These are phyloP conservation scores for Plantago rigida DNA, from an alignment of 305 asterid genomes.

Conservation along the genomic window DNA sequence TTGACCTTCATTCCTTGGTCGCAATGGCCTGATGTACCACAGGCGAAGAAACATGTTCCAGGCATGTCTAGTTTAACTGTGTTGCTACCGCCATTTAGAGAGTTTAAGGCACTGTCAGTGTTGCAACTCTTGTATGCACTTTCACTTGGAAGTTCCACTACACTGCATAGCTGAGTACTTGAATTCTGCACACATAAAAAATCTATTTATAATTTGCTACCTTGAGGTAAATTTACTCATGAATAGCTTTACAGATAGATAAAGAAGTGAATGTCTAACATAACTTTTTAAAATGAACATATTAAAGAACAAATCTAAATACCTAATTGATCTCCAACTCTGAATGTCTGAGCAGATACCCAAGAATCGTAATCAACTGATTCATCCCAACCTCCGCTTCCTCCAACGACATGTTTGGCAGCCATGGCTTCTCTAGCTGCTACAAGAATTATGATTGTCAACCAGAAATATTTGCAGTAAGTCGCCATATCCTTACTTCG, in stretches of 20 bases:
- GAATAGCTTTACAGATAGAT: no score
- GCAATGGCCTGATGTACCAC: slow-evolving; percentile 80
- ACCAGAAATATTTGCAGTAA: slow-evolving; percentile 20
- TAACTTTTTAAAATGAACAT: not conserved
- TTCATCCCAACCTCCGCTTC: slow-evolving; percentile 74
- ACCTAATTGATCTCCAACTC: slow-evolving; percentile 71
- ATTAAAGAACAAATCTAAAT: not conserved
- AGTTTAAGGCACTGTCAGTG: slow-evolving; percentile 38
- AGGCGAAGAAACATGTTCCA: slow-evolving; percentile 67
- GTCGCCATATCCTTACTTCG: slow-evolving; percentile 23
- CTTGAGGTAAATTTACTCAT: no score
- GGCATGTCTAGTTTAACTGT: slow-evolving; percentile 54
- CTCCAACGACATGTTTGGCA: slow-evolving; percentile 50
- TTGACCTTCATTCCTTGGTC: slow-evolving; percentile 75
- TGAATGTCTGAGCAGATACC: slow-evolving; percentile 59
- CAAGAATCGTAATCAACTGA: slow-evolving; percentile 65
- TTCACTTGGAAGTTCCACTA: slow-evolving; percentile 54
- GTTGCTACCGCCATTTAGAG: slow-evolving; percentile 45
- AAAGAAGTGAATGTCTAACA: not conserved
- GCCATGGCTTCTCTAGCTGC: slow-evolving; percentile 32
- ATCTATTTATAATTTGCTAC: not conserved
- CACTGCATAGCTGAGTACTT: slow-evolving; percentile 64
- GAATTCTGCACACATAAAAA: slow-evolving; percentile 36
- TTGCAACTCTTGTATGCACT: slow-evolving; percentile 62
- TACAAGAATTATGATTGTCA: slow-evolving; percentile 18